phyloP scores from a whole-genome alignment of 805 yeast species.

The Torulaspora delbrueckii region DNA sequence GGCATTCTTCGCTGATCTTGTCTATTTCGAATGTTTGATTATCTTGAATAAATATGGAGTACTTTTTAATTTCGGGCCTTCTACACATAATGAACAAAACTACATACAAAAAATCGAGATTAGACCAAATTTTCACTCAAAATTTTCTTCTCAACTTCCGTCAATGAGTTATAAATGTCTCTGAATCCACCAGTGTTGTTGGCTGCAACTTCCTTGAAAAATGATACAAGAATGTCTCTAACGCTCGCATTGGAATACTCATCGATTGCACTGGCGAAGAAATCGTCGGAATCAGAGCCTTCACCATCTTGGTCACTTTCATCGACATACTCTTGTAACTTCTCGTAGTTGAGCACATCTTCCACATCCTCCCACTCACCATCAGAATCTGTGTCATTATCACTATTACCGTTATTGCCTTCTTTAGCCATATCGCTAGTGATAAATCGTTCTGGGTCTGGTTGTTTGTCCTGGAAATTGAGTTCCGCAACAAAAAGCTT shows the following conservation, averaged over 20 bases:
- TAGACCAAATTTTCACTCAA: conserved; percentile 44
- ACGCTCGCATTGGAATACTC: conserved; percentile 16
- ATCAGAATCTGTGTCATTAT: conserved; percentile 37
- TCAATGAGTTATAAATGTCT: conserved; percentile 43
- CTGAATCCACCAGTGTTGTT: conserved; percentile 50
- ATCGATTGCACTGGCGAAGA: conserved; percentile 12
- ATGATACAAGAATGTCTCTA: conserved; percentile 41
- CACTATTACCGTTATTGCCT: conserved; percentile 20
- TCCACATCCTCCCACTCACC: conserved; percentile 76
- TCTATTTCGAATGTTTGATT: neutral
- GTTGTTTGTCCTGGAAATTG: conserved; percentile 54
- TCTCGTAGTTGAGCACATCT: conserved; percentile 62
- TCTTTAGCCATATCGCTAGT: conserved; percentile 32
- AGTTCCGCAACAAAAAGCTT: conserved; percentile 68
- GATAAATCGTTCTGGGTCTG: conserved; percentile 27
- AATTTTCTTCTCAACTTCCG: conserved; percentile 50
- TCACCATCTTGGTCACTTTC: conserved; percentile 30
- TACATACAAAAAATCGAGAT: neutral
- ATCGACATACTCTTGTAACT: conserved; percentile 52
- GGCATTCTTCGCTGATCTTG: conserved; percentile 20
- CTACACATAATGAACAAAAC: neutral
- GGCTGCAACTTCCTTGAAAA: conserved; percentile 53
- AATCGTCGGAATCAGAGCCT: conserved; percentile 11
- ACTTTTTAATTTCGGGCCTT: neutral
- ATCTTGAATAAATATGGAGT: neutral